Evolutionary conservation across 306 rosid genomes (phyloP).

Genomic region (Sophora flavescens): DNA sequence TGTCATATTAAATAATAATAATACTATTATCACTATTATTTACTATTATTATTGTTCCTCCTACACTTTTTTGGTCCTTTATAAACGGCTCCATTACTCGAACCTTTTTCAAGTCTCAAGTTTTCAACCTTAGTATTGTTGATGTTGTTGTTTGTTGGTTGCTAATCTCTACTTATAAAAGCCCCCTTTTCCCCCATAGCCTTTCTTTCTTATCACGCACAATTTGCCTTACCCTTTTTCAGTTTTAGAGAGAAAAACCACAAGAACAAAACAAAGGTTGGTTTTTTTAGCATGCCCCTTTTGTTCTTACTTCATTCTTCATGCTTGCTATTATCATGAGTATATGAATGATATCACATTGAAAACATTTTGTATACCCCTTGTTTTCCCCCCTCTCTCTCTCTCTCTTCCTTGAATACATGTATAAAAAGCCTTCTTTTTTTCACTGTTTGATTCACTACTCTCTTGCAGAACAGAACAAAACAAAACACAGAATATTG

Average conservation of each 20-base stretch:
- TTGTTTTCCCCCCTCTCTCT: background rate
- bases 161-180: constrained; percentile 20
- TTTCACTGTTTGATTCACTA: constrained; percentile 62
- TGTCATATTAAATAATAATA: background rate
- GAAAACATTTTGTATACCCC: background rate
- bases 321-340: constrained; percentile 14
- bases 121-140: background rate
- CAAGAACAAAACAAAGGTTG: background rate
- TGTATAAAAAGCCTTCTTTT: background rate
- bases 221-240: constrained; percentile 33
- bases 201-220: constrained; percentile 32
- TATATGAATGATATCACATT: background rate
- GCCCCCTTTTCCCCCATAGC: background rate
- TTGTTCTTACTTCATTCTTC: constrained; percentile 19
- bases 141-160: background rate
- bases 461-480: constrained; percentile 18
- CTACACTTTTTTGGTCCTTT: background rate
- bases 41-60: background rate
- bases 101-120: background rate
- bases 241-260: constrained; percentile 1
- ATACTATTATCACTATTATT: too few relatives aligned
- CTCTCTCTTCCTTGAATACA: background rate
- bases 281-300: background rate
- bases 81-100: background rate
- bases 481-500: too few relatives aligned